phyloP scores from a whole-genome alignment of 2,329 filamentous ascomycete genomes.

The Colletotrichum euphorbiae region DNA sequence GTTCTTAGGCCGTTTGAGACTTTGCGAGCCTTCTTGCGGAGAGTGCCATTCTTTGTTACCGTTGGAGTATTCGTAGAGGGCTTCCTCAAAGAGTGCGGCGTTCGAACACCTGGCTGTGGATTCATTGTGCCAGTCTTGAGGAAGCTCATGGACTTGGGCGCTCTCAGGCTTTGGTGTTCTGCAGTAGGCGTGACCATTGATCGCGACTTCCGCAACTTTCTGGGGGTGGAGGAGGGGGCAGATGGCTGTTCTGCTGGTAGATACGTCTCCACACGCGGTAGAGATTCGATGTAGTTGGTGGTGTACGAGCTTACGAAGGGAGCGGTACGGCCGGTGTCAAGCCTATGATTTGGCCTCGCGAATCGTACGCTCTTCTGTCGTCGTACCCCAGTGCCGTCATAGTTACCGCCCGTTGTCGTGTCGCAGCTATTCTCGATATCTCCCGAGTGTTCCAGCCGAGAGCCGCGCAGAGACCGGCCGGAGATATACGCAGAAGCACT shows the following conservation, averaged over 20 bases:
- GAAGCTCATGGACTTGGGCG: constrained; percentile 68
- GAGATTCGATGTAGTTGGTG: constrained; percentile 28
- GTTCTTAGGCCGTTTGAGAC: constrained; percentile 72
- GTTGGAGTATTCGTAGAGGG: constrained; percentile 25
- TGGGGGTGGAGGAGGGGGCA: constrained; percentile 61
- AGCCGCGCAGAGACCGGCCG: constrained; percentile 46
- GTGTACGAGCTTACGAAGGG: constrained; percentile 23
- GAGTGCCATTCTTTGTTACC: constrained; percentile 24
- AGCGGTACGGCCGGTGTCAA: not conserved
- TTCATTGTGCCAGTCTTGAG: constrained; percentile 45
- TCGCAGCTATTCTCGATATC: not conserved
- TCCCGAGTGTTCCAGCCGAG: constrained; percentile 22
- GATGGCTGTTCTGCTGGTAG: constrained; percentile 56
- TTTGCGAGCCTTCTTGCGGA: constrained; percentile 68
- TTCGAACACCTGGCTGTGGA: constrained; percentile 45
- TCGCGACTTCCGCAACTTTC: constrained; percentile 64
- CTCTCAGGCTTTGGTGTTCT: constrained; percentile 48
- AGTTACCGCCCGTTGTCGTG: constrained; percentile 15
- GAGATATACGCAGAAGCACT: constrained; percentile 19
- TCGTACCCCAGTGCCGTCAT: constrained; percentile 44
- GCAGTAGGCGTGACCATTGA: constrained; percentile 62
- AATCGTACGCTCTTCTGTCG: constrained; percentile 69
- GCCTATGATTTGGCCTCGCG: constrained; percentile 44
- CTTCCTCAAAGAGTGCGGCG: constrained; percentile 62
- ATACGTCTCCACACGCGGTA: constrained; percentile 28